Conservation (phyloP, 176 grass and related monocot genomes). For the Pontederia paniculata region DNA sequence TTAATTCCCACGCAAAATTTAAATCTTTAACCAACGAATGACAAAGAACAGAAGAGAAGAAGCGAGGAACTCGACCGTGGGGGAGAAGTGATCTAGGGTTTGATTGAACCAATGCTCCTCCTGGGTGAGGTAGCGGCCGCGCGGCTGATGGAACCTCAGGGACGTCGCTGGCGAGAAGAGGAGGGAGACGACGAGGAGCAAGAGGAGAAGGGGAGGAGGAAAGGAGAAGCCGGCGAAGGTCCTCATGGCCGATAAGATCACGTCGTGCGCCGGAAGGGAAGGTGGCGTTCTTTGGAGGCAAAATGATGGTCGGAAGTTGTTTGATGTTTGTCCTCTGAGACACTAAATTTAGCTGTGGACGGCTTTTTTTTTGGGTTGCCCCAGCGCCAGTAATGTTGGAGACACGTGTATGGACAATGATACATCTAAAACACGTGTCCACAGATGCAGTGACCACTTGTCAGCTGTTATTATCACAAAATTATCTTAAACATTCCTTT, state of each 20-base stretch:
- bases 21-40: neutral
- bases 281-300: too few relatives aligned
- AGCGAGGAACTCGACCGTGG: constrained; percentile 45
- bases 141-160: constrained; percentile 36
- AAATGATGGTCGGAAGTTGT: too few relatives aligned
- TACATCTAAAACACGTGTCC: too few relatives aligned
- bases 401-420: too few relatives aligned
- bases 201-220: neutral
- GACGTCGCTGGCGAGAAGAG: constrained; percentile 20
- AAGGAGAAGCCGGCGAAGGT: constrained; percentile 12
- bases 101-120: constrained; percentile 71
- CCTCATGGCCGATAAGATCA: constrained; percentile 14
- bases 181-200: neutral
- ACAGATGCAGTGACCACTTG: too few relatives aligned
- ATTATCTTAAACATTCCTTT: too few relatives aligned
- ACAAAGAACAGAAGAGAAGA: neutral
- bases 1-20: neutral
- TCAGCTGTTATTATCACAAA: too few relatives aligned
- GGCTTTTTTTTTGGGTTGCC: too few relatives aligned
- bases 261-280: too few relatives aligned
- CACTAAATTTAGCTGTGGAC: too few relatives aligned
- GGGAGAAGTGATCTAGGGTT: constrained; percentile 78
- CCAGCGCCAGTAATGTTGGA: too few relatives aligned
- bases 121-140: constrained; percentile 38
- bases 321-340: too few relatives aligned